A percentile compares a stretch with the other conserved stretches of the same genome.
phyloP scores from a whole-genome alignment of 371 early-diverging fungal genomes.

The Rhizopus stolonifer region DNA sequence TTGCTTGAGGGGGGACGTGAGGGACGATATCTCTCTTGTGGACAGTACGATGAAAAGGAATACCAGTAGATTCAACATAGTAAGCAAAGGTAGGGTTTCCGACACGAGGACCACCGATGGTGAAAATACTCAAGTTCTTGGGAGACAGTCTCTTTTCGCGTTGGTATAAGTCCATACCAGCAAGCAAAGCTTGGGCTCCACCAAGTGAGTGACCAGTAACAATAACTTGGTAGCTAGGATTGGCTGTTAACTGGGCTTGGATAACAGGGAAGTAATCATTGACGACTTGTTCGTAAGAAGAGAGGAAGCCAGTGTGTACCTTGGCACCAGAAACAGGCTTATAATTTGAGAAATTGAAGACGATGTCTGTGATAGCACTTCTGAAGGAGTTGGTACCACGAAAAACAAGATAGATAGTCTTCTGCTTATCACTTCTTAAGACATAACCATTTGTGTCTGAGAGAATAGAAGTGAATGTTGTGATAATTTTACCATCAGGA shows the following conservation, averaged over 20 bases:
- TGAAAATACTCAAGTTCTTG: conserved; percentile 16
- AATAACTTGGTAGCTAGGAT: conserved; percentile 23
- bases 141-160: conserved; percentile 15
- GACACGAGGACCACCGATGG: conserved; percentile 48
- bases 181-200: conserved; percentile 25
- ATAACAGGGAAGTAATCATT: conserved; percentile 11
- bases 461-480: conserved; percentile 11
- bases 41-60: conserved; percentile 40
- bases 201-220: conserved; percentile 28
- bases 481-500: conserved; percentile 25
- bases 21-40: conserved; percentile 46
- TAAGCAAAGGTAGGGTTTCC: conserved; percentile 50
- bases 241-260: conserved; percentile 14
- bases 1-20: conserved; percentile 49
- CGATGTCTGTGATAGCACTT: conserved; percentile 13
- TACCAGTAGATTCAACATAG: conserved; percentile 29
- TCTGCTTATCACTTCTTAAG: conserved; percentile 19
- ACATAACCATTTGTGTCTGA: conserved; percentile 23
- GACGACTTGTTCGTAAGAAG: conserved; percentile 9
- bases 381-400: conserved; percentile 22
- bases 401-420: conserved; percentile 25
- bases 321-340: conserved; percentile 11
- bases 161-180: conserved; percentile 25
- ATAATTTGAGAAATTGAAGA: conserved; percentile 3
- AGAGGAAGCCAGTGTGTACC: conserved; percentile 10